Percentiles rank a stretch among this genome's conserved stretches.
Conservation (phyloP, 352 stramenopile genomes). For the Pythium diclinum region DNA sequence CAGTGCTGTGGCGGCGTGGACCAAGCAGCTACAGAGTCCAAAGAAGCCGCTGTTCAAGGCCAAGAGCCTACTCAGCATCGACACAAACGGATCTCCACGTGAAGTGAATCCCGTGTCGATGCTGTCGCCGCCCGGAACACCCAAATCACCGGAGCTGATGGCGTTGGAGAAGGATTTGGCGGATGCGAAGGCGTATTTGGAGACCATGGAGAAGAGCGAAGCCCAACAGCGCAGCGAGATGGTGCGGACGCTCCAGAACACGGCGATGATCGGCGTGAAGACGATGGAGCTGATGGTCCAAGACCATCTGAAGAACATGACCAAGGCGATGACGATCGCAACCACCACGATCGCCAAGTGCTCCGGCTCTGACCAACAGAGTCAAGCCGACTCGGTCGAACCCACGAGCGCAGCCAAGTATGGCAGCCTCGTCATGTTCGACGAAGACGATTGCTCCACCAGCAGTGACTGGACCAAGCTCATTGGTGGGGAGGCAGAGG, state of each 20-base stretch:
- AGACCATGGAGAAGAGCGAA: conserved; percentile 32
- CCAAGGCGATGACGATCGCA: conserved; percentile 14
- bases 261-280: conserved; percentile 40
- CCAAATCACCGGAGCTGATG: background rate
- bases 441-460: background rate
- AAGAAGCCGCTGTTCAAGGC: conserved; percentile 20
- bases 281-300: conserved; percentile 61
- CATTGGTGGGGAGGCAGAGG: conserved; percentile 4
- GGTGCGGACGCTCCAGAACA: conserved; percentile 32
- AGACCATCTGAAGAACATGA: conserved; percentile 42
- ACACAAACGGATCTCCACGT: background rate
- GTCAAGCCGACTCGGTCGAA: background rate
- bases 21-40: conserved; percentile 21
- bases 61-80: conserved; percentile 11
- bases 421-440: conserved; percentile 2
- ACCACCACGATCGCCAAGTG: conserved; percentile 3
- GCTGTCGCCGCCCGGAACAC: background rate
- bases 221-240: conserved; percentile 36
- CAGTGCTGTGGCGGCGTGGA: conserved; percentile 26
- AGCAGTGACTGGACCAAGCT: conserved; percentile 3
- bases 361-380: background rate
- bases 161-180: conserved; percentile 27
- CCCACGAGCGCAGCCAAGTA: background rate
- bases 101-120: background rate
- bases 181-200: conserved; percentile 20